A percentile compares a stretch with the other conserved stretches of the same genome.
Conservation (phyloP, 1,284 basidiomycete genomes). For the Ceratobasidium sp. region DNA sequence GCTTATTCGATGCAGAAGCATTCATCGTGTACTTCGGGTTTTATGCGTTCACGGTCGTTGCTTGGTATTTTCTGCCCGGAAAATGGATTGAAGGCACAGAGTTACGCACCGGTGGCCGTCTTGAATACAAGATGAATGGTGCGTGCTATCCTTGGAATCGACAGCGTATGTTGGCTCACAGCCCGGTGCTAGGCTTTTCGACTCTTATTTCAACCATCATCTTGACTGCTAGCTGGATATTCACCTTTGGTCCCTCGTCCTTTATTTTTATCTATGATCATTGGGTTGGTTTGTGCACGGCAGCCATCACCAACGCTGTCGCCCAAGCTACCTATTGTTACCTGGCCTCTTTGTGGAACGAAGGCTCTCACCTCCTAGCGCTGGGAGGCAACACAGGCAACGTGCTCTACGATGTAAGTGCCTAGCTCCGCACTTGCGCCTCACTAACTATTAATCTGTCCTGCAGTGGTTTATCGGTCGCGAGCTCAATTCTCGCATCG, state of each 20-base stretch:
- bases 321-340: conserved; percentile 84
- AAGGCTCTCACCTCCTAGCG: conserved; percentile 74
- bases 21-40: conserved; percentile 84
- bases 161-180: no score
- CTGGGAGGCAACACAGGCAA: conserved; percentile 93
- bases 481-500: conserved; percentile 91
- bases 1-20: conserved; percentile 86
- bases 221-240: conserved; percentile 75
- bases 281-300: conserved; percentile 91
- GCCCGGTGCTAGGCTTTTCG: no score
- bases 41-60: conserved; percentile 88
- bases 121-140: not conserved
- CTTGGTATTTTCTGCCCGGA: conserved; percentile 90
- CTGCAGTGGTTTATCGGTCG: conserved; percentile 96
- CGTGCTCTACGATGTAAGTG: conserved; percentile 86
- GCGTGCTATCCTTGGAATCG: no score
- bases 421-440: no score
- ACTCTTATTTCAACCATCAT: conserved; percentile 58
- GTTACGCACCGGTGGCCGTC: conserved; percentile 65
- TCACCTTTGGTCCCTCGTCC: conserved; percentile 77
- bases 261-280: conserved; percentile 94
- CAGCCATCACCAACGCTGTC: conserved; percentile 83
- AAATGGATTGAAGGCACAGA: conserved; percentile 85
- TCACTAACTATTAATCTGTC: not conserved
- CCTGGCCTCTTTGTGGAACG: conserved; percentile 73